Evolutionary conservation across 306 rosid genomes (phyloP), one percentile per base, ranked within the genome.

Genomic region (Rubus parviflorus): DNA sequence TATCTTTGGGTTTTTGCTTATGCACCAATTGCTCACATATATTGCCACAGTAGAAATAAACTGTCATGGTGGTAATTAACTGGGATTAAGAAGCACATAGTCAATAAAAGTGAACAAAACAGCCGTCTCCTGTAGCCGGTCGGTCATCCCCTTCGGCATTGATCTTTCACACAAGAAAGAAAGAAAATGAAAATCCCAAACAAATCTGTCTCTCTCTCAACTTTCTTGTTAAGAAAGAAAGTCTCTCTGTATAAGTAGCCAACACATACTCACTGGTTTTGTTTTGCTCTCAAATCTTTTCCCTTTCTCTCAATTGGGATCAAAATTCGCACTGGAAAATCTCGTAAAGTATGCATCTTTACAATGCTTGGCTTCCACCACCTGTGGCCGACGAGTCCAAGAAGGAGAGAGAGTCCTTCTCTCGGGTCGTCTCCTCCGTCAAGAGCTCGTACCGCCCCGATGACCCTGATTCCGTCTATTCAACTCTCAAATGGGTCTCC

Each of bases 321-420:
- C 68, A 43, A 20, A 72, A 35, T 49, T 66, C 75, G 3, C 17
- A 16, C 8, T 30, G 35, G 1, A 30, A 30, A 30, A 30, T 30
- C 35, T 30, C 25, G 46, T 6, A 61, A 67, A 89, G 4, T 15
- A 87, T 95, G 99, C 99, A 95, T 91, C 98, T 92, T 75, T 89
- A 92, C 87, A 95, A 95, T 90, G 99, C 94, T 71, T 95, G 97
- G 97, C 92, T 95, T 23, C 99, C 99, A 4, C 93, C 97, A 63
- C 99, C 99, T 11, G 96, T 95, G 73, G 97, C 94, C 10, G 81
- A 87, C 8, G 88, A 85, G 51, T 83, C 98, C 70, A 76, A 72
- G 73, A 85, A 73, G 35, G 99, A 95, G 88, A 64, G 73, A 52
- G 94, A 95, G 12, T 93, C 99, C 40, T 95, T 92, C 83, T 74